Evolutionary conservation across 495 filamentous ascomycete genomes (phyloP).

Genomic region (Penicillium cinerascens): DNA sequence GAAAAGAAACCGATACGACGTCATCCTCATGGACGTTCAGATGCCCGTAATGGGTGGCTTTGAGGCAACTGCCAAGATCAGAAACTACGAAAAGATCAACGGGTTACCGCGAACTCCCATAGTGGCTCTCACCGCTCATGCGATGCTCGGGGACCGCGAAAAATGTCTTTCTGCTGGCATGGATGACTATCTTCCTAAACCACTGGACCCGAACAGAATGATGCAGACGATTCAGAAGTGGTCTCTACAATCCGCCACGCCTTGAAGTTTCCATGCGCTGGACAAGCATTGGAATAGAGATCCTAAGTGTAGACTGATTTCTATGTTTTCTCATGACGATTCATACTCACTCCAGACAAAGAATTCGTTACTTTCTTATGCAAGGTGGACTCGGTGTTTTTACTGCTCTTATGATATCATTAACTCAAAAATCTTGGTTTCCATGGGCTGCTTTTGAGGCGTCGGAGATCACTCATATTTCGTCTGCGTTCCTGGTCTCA

Average conservation of each 20-base stretch:
- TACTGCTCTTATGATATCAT: neutral
- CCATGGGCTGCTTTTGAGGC: no score
- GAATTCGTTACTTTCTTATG: neutral
- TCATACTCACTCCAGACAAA: neutral
- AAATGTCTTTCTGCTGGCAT: conserved; percentile 75
- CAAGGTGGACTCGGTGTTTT: neutral
- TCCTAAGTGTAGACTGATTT: neutral
- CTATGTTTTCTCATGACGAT: neutral
- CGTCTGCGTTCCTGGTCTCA: no score
- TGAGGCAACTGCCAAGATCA: conserved; percentile 65
- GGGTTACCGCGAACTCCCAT: conserved; percentile 58
- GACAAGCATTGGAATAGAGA: neutral
- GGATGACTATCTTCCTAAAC: conserved; percentile 82
- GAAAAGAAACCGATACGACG: conserved; percentile 53
- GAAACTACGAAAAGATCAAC: conserved; percentile 54
- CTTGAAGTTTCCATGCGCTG: neutral
- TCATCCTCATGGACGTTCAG: conserved; percentile 87
- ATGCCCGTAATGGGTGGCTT: conserved; percentile 85
- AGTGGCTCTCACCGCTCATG: conserved; percentile 77
- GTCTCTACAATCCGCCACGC: conserved; percentile 8
- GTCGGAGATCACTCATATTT: no score
- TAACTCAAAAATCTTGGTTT: no score
- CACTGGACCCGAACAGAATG: conserved; percentile 62
- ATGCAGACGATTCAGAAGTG: conserved; percentile 70
- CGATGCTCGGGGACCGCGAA: conserved; percentile 76